A percentile compares a stretch with the other conserved stretches of the same genome.
Conservation (phyloP, 176 grass and related monocot genomes). For the Carex parvula region DNA sequence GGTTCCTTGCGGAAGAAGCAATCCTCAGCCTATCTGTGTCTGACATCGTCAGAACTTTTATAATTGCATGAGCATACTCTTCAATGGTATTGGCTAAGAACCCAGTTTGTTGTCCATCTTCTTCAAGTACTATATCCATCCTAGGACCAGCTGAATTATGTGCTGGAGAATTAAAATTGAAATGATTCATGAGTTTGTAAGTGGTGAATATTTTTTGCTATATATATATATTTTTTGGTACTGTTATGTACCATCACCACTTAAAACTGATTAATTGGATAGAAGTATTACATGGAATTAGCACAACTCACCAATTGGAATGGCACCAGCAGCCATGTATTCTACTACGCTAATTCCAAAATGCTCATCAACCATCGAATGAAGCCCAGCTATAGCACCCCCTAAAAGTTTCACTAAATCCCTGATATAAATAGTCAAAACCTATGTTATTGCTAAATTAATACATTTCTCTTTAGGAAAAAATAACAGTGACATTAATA, state of each 20-base stretch:
- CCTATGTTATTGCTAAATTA: slow-evolving; percentile 9
- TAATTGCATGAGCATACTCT: slow-evolving; percentile 65
- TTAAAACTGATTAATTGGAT: not conserved
- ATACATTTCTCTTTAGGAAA: slow-evolving; percentile 1
- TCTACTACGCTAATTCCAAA: slow-evolving; percentile 94
- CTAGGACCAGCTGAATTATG: slow-evolving; percentile 88
- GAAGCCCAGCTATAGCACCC: slow-evolving; percentile 69
- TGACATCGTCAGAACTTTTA: slow-evolving; percentile 60
- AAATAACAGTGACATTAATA: not conserved
- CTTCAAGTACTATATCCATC: slow-evolving; percentile 91
- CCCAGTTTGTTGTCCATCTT: slow-evolving; percentile 60
- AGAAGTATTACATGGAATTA: not conserved
- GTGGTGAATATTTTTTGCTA: not conserved
- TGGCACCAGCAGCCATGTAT: slow-evolving; percentile 93
- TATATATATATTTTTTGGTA: not conserved
- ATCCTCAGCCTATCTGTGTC: slow-evolving; percentile 59
- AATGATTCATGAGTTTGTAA: not conserved
- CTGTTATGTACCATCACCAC: not conserved
- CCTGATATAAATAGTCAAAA: slow-evolving; percentile 35
- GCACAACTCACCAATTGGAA: slow-evolving; percentile 70
- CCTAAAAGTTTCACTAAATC: slow-evolving; percentile 74
- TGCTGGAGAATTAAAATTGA: slow-evolving; percentile 34
- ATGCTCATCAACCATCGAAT: slow-evolving; percentile 97
- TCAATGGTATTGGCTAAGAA: slow-evolving; percentile 64
- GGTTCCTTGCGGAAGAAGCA: slow-evolving; percentile 60